A percentile compares a stretch with the other conserved stretches of the same genome.
These are phyloP conservation scores for Rhizophora apiculata DNA, from an alignment of 345 rosid genomes.

Conservation along the genomic window DNA sequence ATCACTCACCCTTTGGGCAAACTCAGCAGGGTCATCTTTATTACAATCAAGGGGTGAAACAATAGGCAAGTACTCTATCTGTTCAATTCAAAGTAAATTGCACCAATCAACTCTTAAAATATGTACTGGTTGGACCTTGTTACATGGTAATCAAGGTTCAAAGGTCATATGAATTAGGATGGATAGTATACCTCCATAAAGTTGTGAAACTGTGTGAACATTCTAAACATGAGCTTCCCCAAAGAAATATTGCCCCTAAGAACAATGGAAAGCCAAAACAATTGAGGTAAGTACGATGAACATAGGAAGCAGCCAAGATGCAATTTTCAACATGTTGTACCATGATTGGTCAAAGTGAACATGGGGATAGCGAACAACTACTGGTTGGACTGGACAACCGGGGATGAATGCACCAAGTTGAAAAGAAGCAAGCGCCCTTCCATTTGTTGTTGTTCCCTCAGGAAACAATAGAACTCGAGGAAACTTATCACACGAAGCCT, in stretches of 20 bases:
- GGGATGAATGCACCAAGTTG: constrained; percentile 98
- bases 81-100: constrained; percentile 25
- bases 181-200: constrained; percentile 73
- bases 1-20: constrained; percentile 72
- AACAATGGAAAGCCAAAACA: constrained; percentile 19
- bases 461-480: constrained; percentile 91
- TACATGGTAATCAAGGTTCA: constrained; percentile 2
- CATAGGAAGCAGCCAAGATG: constrained; percentile 4
- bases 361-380: constrained; percentile 89
- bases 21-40: constrained; percentile 61
- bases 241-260: constrained; percentile 69
- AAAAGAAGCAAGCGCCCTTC: constrained; percentile 73
- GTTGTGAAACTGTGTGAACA: constrained; percentile 98
- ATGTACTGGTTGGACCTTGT: not conserved
- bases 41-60: constrained; percentile 58
- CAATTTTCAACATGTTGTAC: constrained; percentile 36
- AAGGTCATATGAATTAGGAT: not conserved
- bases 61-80: constrained; percentile 92
- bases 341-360: constrained; percentile 98
- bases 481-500: constrained; percentile 73
- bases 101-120: constrained; percentile 4
- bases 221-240: constrained; percentile 85
- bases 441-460: constrained; percentile 97
- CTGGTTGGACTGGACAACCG: constrained; percentile 79
- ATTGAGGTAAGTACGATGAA: constrained; percentile 2